These are phyloP conservation scores for Suhomyces panamericanus DNA, from an alignment of 1,139 yeast species.

Conservation along the genomic window DNA sequence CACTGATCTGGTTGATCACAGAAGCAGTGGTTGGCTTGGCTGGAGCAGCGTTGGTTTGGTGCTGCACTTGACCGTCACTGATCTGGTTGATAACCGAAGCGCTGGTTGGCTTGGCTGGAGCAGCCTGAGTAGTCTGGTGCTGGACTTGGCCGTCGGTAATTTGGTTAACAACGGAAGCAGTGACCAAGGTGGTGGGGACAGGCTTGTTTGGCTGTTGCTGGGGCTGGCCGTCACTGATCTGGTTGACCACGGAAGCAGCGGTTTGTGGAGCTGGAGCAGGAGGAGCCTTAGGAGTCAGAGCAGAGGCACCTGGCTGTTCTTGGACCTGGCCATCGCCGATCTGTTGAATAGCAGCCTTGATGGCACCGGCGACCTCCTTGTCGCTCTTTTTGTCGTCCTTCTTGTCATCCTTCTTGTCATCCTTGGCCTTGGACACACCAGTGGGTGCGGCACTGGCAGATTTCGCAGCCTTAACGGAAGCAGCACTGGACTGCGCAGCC, in stretches of 20 bases:
- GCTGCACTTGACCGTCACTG: slow-evolving; percentile 43
- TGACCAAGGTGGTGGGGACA: not conserved
- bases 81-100: slow-evolving; percentile 38
- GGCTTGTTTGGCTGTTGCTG: too few species aligned
- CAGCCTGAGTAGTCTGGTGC: slow-evolving; percentile 23
- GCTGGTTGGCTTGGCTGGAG: slow-evolving; percentile 24
- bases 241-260: slow-evolving; percentile 32
- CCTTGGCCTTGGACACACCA: slow-evolving; percentile 18
- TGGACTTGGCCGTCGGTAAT: slow-evolving; percentile 45
- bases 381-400: slow-evolving; percentile 19
- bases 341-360: slow-evolving; percentile 20
- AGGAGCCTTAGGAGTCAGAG: slow-evolving; percentile 17
- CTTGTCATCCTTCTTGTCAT: not conserved
- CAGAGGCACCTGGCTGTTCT: slow-evolving; percentile 20
- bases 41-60: slow-evolving; percentile 28
- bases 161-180: slow-evolving; percentile 26
- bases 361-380: slow-evolving; percentile 1
- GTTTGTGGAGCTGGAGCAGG: not conserved
- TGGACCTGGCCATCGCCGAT: slow-evolving; percentile 36
- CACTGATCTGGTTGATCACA: slow-evolving; percentile 36
- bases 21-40: slow-evolving; percentile 24
- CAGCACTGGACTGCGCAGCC: slow-evolving; percentile 17
- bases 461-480: slow-evolving; percentile 21
- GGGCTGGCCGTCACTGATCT: slow-evolving; percentile 41
- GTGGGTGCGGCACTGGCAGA: slow-evolving; percentile 12